A percentile compares a stretch with the other conserved stretches of the same genome.
These are phyloP conservation scores for Thelephora aurantiotincta DNA, from an alignment of 768 basidiomycete genomes.

Conservation along the genomic window DNA sequence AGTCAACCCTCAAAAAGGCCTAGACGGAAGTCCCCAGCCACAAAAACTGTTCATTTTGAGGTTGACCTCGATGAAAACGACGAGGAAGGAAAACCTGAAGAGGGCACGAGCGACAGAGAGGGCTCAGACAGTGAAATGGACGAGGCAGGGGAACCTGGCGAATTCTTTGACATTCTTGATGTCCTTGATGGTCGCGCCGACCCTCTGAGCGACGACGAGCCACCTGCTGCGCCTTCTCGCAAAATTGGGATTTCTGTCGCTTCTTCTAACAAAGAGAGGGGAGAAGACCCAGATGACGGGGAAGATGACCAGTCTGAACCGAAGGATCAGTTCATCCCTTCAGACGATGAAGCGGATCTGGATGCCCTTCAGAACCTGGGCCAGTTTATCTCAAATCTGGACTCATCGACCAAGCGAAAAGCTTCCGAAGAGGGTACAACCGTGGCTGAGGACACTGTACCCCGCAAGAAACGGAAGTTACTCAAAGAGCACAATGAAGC, in stretches of 20 bases:
- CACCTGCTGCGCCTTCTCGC: neutral
- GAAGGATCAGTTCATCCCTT: constrained; percentile 17
- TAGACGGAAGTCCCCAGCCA: constrained; percentile 10
- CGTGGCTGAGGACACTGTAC: constrained; percentile 13
- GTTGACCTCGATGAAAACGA: constrained; percentile 54
- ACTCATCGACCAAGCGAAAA: constrained; percentile 61
- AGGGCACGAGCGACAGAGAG: constrained; percentile 26
- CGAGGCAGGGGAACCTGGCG: constrained; percentile 28
- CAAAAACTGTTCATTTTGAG: constrained; percentile 31
- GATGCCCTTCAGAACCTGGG: constrained; percentile 59
- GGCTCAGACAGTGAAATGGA: constrained; percentile 28
- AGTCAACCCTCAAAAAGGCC: constrained; percentile 5
- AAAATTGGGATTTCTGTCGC: constrained; percentile 9
- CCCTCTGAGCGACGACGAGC: constrained; percentile 21
- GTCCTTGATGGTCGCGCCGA: constrained; percentile 51
- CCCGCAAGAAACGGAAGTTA: constrained; percentile 40
- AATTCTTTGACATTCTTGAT: constrained; percentile 52
- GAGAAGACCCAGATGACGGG: constrained; percentile 19
- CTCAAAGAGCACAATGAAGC: constrained; percentile 64
- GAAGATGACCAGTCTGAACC: constrained; percentile 31
- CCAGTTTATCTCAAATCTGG: constrained; percentile 55
- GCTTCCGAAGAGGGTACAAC: constrained; percentile 22
- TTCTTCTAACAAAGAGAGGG: constrained; percentile 19
- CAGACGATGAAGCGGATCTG: constrained; percentile 36
- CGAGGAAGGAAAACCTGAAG: constrained; percentile 17